phyloP scores from a whole-genome alignment of 805 yeast genomes.

The Cyberlindnera americana region DNA sequence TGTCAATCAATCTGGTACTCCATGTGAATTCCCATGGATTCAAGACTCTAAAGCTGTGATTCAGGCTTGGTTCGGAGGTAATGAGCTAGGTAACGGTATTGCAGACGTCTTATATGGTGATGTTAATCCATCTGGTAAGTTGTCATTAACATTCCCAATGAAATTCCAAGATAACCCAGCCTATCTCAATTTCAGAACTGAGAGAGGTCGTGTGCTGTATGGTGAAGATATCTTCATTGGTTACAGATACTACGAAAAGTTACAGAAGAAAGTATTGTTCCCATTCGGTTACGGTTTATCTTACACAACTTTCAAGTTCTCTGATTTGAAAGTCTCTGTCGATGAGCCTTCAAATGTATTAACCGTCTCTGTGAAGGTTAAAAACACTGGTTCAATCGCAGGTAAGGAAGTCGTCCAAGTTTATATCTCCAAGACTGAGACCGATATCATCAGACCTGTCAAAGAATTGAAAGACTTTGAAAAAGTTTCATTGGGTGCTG shows the following conservation, averaged over 20 bases:
- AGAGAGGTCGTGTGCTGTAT: conserved; percentile 50
- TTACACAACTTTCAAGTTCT: conserved; percentile 46
- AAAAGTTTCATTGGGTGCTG: conserved; percentile 45
- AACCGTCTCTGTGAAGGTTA: conserved; percentile 37
- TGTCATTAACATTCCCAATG: conserved; percentile 53
- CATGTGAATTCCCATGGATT: conserved; percentile 56
- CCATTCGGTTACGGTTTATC: conserved; percentile 66
- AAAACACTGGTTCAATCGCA: conserved; percentile 43
- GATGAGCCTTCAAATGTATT: conserved; percentile 27
- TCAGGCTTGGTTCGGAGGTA: conserved; percentile 59
- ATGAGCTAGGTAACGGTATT: conserved; percentile 55
- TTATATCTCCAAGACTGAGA: conserved; percentile 39
- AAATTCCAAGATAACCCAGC: conserved; percentile 52
- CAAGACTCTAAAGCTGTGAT: conserved; percentile 41
- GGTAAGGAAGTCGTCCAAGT: conserved; percentile 58
- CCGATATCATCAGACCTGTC: conserved; percentile 43
- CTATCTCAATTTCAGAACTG: conserved; percentile 46
- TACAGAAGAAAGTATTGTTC: conserved; percentile 43
- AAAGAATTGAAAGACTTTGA: conserved; percentile 59
- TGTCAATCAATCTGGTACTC: conserved; percentile 60
- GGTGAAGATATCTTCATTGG: conserved; percentile 68
- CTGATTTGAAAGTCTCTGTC: conserved; percentile 33
- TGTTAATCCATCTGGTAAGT: conserved; percentile 55
- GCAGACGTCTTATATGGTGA: conserved; percentile 56
- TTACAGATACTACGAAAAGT: conserved; percentile 56